Conservation (phyloP, 805 yeast genomes). For the Ogataea pignaliae region DNA sequence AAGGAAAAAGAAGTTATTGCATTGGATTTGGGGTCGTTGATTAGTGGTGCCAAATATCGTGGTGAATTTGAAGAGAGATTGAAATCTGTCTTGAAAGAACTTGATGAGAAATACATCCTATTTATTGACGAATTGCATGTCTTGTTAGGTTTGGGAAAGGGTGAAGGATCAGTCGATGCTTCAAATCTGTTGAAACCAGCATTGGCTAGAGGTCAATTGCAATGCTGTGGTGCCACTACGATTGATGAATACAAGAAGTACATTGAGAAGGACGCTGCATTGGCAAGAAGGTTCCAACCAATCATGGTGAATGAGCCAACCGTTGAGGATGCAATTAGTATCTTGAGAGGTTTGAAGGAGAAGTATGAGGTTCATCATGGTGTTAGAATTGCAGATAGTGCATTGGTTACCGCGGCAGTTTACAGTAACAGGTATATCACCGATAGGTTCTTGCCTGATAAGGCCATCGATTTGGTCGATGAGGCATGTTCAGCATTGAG, state of each 20-base stretch:
- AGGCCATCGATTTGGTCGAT: slow-evolving; percentile 94
- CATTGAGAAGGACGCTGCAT: slow-evolving; percentile 94
- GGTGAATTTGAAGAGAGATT: slow-evolving; percentile 95
- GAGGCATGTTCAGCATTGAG: slow-evolving; percentile 96
- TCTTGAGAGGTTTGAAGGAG: slow-evolving; percentile 89
- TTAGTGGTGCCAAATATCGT: slow-evolving; percentile 91
- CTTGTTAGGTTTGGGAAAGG: slow-evolving; percentile 84
- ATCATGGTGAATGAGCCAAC: slow-evolving; percentile 83
- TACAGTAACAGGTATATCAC: slow-evolving; percentile 87
- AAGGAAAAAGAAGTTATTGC: slow-evolving; percentile 80
- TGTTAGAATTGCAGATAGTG: slow-evolving; percentile 87
- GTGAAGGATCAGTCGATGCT: slow-evolving; percentile 95
- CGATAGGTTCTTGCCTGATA: slow-evolving; percentile 89
- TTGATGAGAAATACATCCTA: slow-evolving; percentile 71
- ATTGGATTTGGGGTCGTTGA: slow-evolving; percentile 80
- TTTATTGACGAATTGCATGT: slow-evolving; percentile 91
- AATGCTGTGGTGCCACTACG: slow-evolving; percentile 96
- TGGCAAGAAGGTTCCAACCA: slow-evolving; percentile 91
- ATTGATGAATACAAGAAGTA: slow-evolving; percentile 88
- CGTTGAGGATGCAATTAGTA: slow-evolving; percentile 86
- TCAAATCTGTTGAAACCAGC: slow-evolving; percentile 91
- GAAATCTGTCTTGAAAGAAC: slow-evolving; percentile 75
- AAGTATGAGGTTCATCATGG: slow-evolving; percentile 97
- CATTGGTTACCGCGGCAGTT: slow-evolving; percentile 90
- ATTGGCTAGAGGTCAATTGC: slow-evolving; percentile 84